phyloP scores from a whole-genome alignment of 306 rosid species.

The Trichosanthes truncata region DNA sequence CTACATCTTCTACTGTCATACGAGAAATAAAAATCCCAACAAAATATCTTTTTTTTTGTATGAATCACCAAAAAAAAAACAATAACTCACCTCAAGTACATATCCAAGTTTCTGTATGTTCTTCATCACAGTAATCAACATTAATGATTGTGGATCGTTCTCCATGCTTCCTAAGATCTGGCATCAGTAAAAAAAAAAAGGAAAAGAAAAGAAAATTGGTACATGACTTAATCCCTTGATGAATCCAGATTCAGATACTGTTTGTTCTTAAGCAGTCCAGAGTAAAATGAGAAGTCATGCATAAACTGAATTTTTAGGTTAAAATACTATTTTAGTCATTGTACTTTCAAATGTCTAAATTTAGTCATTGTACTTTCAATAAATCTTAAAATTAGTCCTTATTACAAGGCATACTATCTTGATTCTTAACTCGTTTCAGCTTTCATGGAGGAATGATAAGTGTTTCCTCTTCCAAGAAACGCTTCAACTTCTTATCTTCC shows the following conservation, averaged over 20 bases:
- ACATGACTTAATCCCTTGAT: neutral
- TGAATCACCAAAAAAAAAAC: constrained; percentile 9
- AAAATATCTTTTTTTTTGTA: neutral
- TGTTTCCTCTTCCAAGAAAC: constrained; percentile 58
- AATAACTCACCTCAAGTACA: constrained; percentile 53
- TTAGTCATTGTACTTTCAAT: too few species aligned
- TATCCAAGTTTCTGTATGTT: constrained; percentile 79
- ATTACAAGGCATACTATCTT: constrained; percentile 17
- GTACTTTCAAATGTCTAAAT: too few species aligned
- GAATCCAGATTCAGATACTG: neutral
- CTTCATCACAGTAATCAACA: constrained; percentile 67
- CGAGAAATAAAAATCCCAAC: neutral
- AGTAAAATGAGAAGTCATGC: neutral
- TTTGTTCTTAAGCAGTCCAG: neutral
- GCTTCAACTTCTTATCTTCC: constrained; percentile 58
- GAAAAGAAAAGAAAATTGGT: neutral
- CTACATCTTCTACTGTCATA: neutral
- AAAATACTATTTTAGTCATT: too few species aligned
- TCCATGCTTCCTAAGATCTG: constrained; percentile 75
- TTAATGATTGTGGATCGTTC: constrained; percentile 60
- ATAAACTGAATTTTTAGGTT: too few species aligned
- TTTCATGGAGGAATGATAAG: constrained; percentile 3
- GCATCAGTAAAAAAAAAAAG: constrained; percentile 18
- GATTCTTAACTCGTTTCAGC: constrained; percentile 16
- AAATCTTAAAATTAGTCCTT: too few species aligned